These are phyloP conservation scores for Bolboschoenus planiculmis DNA, from an alignment of 176 grass and related monocot species.

Conservation along the genomic window DNA sequence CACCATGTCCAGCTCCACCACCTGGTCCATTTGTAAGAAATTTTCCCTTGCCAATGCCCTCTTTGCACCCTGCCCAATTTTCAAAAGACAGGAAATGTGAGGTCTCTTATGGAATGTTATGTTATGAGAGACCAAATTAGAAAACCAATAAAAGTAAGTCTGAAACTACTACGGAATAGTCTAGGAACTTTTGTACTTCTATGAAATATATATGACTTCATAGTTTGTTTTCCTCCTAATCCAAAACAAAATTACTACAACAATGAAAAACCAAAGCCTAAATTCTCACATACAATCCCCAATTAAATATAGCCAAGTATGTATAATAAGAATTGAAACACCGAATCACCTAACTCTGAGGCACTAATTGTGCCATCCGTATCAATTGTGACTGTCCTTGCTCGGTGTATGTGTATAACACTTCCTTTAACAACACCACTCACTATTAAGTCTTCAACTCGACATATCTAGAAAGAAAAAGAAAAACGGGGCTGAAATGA, in stretches of 20 bases:
- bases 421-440: conserved; percentile 74
- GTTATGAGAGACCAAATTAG: not conserved
- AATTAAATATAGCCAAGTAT: no score
- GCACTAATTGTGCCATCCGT: conserved; percentile 75
- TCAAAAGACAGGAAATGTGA: conserved; percentile 14
- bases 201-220: conserved; percentile 1
- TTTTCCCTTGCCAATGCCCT: conserved; percentile 80
- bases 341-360: conserved; percentile 97
- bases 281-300: not conserved
- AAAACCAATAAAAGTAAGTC: not conserved
- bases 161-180: conserved; percentile 24
- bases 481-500: not conserved
- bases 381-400: conserved; percentile 76
- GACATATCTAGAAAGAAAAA: conserved; percentile 60
- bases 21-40: conserved; percentile 78
- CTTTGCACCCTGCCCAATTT: conserved; percentile 69
- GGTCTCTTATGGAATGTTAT: not conserved
- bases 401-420: conserved; percentile 96
- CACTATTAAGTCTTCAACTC: conserved; percentile 89
- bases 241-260: not conserved
- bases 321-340: conserved; percentile 28
- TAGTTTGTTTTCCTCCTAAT: not conserved
- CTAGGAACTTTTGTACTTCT: conserved; percentile 5
- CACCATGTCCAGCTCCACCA: conserved; percentile 94
- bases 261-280: not conserved